Evolutionary conservation across 805 yeast species (phyloP).

Genomic region (Spathaspora hagerdaliae): DNA sequence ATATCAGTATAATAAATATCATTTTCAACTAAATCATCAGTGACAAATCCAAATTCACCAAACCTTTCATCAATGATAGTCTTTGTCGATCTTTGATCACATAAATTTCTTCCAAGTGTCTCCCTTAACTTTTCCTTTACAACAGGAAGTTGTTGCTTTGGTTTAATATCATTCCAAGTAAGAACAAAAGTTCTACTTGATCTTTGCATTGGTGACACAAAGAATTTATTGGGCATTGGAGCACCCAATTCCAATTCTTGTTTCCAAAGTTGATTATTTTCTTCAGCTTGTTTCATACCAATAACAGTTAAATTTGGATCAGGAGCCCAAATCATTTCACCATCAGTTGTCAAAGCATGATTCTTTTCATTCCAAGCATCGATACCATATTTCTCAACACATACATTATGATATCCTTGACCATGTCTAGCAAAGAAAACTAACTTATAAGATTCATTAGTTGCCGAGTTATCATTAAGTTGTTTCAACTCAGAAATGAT

Average conservation of each 20-base stretch:
- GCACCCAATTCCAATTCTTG: conserved; percentile 43
- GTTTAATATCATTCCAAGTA: conserved; percentile 46
- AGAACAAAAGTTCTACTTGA: conserved; percentile 52
- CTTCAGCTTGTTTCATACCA: conserved; percentile 55
- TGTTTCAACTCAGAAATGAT: conserved; percentile 25
- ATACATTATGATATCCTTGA: conserved; percentile 62
- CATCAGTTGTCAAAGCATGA: conserved; percentile 51
- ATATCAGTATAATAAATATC: conserved; percentile 45
- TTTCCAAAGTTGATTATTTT: conserved; percentile 41
- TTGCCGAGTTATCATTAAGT: conserved; percentile 31
- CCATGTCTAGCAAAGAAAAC: conserved; percentile 63
- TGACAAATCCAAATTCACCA: conserved; percentile 29
- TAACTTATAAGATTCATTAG: conserved; percentile 43
- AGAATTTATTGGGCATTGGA: conserved; percentile 54
- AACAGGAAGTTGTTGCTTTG: conserved; percentile 21
- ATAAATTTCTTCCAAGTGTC: conserved; percentile 55
- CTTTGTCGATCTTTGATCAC: conserved; percentile 53
- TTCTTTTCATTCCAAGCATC: conserved; percentile 57
- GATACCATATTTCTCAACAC: conserved; percentile 51
- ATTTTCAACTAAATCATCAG: conserved; percentile 40
- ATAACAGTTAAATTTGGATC: conserved; percentile 56
- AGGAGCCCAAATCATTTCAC: conserved; percentile 52
- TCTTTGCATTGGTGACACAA: conserved; percentile 62
- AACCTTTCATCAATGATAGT: conserved; percentile 35
- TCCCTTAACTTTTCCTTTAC: conserved; percentile 50